Conservation (phyloP, 768 basidiomycete species). For the Agrocybe pediades region DNA sequence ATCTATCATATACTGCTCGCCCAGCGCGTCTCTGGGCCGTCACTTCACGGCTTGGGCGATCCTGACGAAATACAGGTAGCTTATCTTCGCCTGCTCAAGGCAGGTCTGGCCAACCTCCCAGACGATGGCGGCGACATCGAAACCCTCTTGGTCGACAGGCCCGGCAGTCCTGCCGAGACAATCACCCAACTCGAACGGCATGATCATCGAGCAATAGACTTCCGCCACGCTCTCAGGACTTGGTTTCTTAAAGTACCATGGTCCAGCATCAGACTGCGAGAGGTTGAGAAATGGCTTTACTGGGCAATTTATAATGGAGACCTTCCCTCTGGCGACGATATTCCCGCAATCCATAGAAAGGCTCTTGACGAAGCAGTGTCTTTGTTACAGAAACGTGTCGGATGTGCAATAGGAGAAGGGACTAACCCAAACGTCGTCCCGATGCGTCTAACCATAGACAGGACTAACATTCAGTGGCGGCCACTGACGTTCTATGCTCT, state of each 20-base stretch:
- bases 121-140: constrained; percentile 58
- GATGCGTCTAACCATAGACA: constrained; percentile 78
- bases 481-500: constrained; percentile 68
- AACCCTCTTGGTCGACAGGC: constrained; percentile 45
- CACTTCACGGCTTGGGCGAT: constrained; percentile 46
- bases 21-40: constrained; percentile 45
- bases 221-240: constrained; percentile 66
- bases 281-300: constrained; percentile 76
- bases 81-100: constrained; percentile 62
- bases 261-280: constrained; percentile 63
- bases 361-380: constrained; percentile 63
- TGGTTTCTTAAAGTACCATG: constrained; percentile 82
- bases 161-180: constrained; percentile 62
- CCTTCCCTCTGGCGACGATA: constrained; percentile 49
- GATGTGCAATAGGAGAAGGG: constrained; percentile 63
- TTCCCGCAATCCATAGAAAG: constrained; percentile 46
- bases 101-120: constrained; percentile 60
- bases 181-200: constrained; percentile 57
- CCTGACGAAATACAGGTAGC: constrained; percentile 57
- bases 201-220: constrained; percentile 75
- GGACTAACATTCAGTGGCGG: constrained; percentile 65
- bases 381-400: constrained; percentile 71
- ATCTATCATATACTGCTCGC: constrained; percentile 60
- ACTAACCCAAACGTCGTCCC: constrained; percentile 52
- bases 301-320: constrained; percentile 81